Evolutionary conservation across 2,329 filamentous ascomycete genomes (phyloP).

Genomic region (Penicillium sp.): DNA sequence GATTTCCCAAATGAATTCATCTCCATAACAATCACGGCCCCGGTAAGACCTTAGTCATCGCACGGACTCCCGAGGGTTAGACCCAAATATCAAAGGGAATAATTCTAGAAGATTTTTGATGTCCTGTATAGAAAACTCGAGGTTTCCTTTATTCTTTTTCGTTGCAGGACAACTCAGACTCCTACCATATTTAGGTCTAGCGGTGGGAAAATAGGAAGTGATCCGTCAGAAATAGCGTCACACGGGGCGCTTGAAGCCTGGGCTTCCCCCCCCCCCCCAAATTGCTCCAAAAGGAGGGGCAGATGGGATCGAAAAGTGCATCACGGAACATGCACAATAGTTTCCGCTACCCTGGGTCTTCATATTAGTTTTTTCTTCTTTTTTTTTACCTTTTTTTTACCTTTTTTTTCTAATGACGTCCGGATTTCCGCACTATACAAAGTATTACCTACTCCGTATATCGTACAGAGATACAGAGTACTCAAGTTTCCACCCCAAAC

Average conservation of each 20-base stretch:
- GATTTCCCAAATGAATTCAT: neutral
- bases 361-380: neutral
- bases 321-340: constrained; percentile 9
- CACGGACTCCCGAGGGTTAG: neutral
- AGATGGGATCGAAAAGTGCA: constrained; percentile 9
- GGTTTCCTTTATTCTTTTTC: neutral
- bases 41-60: neutral
- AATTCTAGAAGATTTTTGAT: neutral
- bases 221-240: constrained; percentile 21
- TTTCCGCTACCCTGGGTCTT: constrained; percentile 10
- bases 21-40: neutral
- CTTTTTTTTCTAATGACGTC: neutral
- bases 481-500: neutral
- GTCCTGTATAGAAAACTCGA: neutral
- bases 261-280: neutral
- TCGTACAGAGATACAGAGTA: neutral
- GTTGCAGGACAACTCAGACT: neutral
- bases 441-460: neutral
- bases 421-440: neutral
- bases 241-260: constrained; percentile 1
- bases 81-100: neutral
- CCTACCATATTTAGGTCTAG: constrained; percentile 11
- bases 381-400: too few species aligned
- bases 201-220: constrained; percentile 17
- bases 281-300: constrained; percentile 4